These are phyloP conservation scores for Nitzschia palea DNA, from an alignment of 108 stramenopile species.

Conservation along the genomic window DNA sequence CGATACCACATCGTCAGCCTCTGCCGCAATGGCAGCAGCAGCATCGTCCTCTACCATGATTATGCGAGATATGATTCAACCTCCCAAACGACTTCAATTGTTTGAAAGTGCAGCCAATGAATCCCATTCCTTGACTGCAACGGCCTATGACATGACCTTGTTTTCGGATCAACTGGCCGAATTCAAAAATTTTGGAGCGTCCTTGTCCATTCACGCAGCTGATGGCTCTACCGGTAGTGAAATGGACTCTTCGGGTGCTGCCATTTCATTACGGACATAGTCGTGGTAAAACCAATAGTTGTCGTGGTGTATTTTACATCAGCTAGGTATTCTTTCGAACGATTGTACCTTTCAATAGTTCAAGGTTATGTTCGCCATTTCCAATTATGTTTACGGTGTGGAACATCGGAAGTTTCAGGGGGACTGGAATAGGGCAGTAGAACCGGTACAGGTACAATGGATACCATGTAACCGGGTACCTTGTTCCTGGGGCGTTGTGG, in stretches of 20 bases:
- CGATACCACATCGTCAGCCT: neutral
- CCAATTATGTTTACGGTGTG: neutral
- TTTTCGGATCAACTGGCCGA: conserved; percentile 51
- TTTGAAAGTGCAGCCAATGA: conserved; percentile 30
- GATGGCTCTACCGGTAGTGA: neutral
- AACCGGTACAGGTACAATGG: too few species aligned
- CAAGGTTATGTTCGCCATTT: neutral
- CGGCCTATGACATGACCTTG: conserved; percentile 5
- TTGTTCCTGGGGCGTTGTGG: too few species aligned
- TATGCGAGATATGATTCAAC: conserved; percentile 9
- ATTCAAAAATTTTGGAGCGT: conserved; percentile 50
- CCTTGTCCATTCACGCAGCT: neutral
- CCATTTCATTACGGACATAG: neutral
- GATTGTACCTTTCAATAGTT: neutral
- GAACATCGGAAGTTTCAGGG: too few species aligned
- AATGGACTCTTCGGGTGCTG: neutral
- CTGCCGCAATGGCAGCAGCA: neutral
- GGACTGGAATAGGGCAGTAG: too few species aligned
- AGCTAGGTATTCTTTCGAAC: neutral
- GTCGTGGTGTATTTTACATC: neutral
- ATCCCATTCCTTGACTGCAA: neutral
- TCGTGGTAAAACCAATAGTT: neutral
- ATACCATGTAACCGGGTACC: too few species aligned
- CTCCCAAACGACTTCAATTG: conserved; percentile 31
- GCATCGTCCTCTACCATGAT: conserved; percentile 22